Evolutionary conservation across 768 basidiomycete species (phyloP).

Genomic region (Lentinula aciculospora): DNA sequence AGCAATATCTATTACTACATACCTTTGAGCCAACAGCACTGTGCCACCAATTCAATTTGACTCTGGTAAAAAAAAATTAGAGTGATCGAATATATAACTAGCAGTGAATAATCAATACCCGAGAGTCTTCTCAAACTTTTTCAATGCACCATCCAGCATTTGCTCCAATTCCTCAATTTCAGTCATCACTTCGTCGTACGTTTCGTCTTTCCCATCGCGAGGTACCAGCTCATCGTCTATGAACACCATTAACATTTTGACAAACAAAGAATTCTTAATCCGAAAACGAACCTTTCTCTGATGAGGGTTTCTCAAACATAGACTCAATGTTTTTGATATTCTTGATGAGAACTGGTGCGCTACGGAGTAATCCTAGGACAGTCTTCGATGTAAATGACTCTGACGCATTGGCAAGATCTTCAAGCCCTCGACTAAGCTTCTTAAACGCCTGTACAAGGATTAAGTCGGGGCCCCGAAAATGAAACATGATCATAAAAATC

Average conservation of each 20-base stretch:
- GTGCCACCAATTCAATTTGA: slow-evolving; percentile 60
- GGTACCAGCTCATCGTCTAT: slow-evolving; percentile 70
- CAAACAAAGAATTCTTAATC: background rate
- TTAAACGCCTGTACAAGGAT: slow-evolving; percentile 57
- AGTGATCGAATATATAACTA: slow-evolving; percentile 3
- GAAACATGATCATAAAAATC: background rate
- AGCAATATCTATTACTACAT: background rate
- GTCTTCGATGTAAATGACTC: slow-evolving; percentile 74
- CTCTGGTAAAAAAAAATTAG: slow-evolving; percentile 32
- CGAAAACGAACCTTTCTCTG: slow-evolving; percentile 47
- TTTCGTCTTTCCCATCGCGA: slow-evolving; percentile 77
- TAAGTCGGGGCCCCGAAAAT: background rate
- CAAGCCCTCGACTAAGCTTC: slow-evolving; percentile 63
- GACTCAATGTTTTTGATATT: slow-evolving; percentile 68
- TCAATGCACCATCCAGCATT: slow-evolving; percentile 62
- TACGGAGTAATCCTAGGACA: slow-evolving; percentile 67
- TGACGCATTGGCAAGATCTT: slow-evolving; percentile 54
- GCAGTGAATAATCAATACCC: slow-evolving; percentile 41
- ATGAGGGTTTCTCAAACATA: slow-evolving; percentile 53
- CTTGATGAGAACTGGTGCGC: slow-evolving; percentile 73
- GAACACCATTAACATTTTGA: slow-evolving; percentile 4
- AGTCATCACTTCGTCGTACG: slow-evolving; percentile 70
- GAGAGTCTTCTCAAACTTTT: slow-evolving; percentile 58
- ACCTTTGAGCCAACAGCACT: slow-evolving; percentile 83
- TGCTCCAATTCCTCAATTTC: slow-evolving; percentile 71